These are phyloP conservation scores for Colletotrichum endophyticum DNA, from an alignment of 2,329 filamentous ascomycete genomes.

Conservation along the genomic window DNA sequence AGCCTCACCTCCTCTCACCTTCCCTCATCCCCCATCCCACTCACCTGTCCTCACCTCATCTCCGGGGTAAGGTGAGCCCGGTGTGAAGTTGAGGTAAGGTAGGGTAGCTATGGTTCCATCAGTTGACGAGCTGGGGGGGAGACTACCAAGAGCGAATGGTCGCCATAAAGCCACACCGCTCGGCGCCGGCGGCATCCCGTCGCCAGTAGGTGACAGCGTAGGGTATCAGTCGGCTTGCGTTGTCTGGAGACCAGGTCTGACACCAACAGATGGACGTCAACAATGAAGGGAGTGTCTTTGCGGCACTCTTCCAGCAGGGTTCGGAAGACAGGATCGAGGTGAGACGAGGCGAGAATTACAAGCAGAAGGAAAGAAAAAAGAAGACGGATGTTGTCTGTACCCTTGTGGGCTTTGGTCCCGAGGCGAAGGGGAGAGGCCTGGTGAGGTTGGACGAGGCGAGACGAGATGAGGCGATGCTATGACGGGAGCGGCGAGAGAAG, in stretches of 20 bases:
- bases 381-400: not conserved
- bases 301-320: not conserved
- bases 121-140: not conserved
- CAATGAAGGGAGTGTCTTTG: not conserved
- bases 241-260: not conserved
- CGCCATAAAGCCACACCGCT: not conserved
- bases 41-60: not conserved
- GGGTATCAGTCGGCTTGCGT: conserved; percentile 1
- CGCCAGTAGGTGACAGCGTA: not conserved
- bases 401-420: not conserved
- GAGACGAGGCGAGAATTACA: not conserved
- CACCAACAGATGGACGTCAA: not conserved
- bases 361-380: not conserved
- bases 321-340: not conserved
- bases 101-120: not conserved
- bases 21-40: not conserved
- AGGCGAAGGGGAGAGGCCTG: not conserved
- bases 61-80: not conserved
- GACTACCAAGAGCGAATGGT: not conserved
- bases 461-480: not conserved
- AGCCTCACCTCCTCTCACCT: not conserved
- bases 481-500: not conserved
- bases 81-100: not conserved
- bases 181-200: not conserved
- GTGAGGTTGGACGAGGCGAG: not conserved